Base-by-base conservation (phyloP, 2,329 filamentous ascomycete genomes). In the Talaromyces sp. region DNA sequence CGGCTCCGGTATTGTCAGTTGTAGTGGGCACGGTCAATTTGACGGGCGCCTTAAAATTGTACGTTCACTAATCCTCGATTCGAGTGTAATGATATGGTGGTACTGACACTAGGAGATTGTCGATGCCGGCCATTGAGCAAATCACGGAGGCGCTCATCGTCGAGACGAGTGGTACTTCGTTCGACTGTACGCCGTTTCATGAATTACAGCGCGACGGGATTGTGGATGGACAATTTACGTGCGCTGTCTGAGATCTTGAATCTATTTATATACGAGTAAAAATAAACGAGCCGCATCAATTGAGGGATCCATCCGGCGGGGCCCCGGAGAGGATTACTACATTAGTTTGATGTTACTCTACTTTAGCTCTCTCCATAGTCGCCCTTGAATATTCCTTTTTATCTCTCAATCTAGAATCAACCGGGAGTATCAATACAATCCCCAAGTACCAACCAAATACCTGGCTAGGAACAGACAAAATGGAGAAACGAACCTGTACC, bases 161-260 rank as follows among this genome's bases (percentile, higher is more conserved):
- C 16, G 54, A 28, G 21, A 57, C 54, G 8, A 39, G 31, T n/a
- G 21, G 28, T 28, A 28, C 4, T 25, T 57, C 54, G 5, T 57
- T 57, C 3, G 12, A 42, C 28, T 57, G 54, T 14, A 86, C 16
- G 83, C 82, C 5, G 85, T 84, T 23, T 79, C 86, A 42, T 82
- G 81, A 58, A 80, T 82, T 1, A 86, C 86, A 16, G 84, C 86
- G 3, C 85, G 81, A 25, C 88, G 86, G 86, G 85, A 82, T 9
- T 88, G 86, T 71, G 84, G n/a, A 1, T 0, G 54, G 35, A 12
- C 14, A 40, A 9, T 57, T 57, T 14, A 57, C 37, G 4, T 57
- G 54, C 28, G 42, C 54, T 11, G 37, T 57, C 8, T 57, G 33
- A 56, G 33, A 12, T 8, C 9, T 37, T 8, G 5, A 37, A 31